Percentiles rank a stretch among this genome's conserved stretches.
Evolutionary conservation across 371 early-diverging fungal species (phyloP).

Genomic region (Synchytrium microbalum): DNA sequence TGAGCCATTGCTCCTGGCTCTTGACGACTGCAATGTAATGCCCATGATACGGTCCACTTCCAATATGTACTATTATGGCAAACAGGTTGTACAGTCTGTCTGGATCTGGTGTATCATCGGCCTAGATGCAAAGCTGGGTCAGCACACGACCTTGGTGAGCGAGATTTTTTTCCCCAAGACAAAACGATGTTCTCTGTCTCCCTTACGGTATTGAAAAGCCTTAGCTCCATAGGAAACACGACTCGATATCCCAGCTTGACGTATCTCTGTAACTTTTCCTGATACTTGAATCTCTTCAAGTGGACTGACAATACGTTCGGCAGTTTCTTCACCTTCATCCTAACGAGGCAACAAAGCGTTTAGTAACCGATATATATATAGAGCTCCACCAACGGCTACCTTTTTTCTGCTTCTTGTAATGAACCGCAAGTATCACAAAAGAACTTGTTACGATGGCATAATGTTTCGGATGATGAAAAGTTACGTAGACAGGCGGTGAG

Average conservation of each 20-base stretch:
- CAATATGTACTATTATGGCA: conserved; percentile 91
- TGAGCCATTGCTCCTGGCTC: conserved; percentile 71
- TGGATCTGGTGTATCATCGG: conserved; percentile 78
- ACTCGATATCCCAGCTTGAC: conserved; percentile 92
- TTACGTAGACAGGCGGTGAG: conserved; percentile 84
- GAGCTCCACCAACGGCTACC: no score
- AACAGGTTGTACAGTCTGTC: conserved; percentile 78
- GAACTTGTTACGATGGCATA: conserved; percentile 93
- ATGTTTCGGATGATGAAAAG: conserved; percentile 84
- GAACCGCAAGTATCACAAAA: conserved; percentile 91
- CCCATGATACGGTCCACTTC: conserved; percentile 93
- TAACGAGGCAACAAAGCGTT: conserved; percentile 18
- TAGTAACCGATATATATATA: not conserved
- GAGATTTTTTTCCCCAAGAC: not conserved
- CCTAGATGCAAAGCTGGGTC: conserved; percentile 12
- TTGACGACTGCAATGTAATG: conserved; percentile 91
- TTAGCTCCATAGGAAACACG: conserved; percentile 84
- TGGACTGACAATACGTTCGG: conserved; percentile 93
- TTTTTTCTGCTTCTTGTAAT: conserved; percentile 92
- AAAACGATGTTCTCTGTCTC: not conserved
- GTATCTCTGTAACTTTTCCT: conserved; percentile 80
- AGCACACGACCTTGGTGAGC: not conserved
- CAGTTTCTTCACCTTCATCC: conserved; percentile 89
- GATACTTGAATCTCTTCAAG: conserved; percentile 93
- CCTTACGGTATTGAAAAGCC: conserved; percentile 84